Conservation (phyloP, 2,329 filamentous ascomycete genomes). For the Trichoderma aggressivum region DNA sequence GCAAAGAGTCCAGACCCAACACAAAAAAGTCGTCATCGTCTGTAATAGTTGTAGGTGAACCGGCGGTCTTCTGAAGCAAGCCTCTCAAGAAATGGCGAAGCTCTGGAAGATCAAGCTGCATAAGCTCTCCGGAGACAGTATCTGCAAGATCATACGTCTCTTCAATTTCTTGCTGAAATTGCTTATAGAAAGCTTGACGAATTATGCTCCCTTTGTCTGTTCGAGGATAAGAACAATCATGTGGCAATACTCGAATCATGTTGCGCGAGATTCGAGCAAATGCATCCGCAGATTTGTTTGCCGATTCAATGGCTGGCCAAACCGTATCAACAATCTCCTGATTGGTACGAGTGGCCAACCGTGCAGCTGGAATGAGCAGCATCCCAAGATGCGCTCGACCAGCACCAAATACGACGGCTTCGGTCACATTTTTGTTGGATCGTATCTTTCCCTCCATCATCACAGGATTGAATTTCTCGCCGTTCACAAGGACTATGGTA, state of each 20-base stretch:
- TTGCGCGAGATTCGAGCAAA: conserved; percentile 43
- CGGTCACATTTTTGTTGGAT: conserved; percentile 42
- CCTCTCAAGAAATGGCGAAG: not conserved
- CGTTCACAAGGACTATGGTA: conserved; percentile 60
- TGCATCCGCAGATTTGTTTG: conserved; percentile 30
- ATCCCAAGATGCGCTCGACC: conserved; percentile 53
- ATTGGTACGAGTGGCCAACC: conserved; percentile 13
- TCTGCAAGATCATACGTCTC: conserved; percentile 34
- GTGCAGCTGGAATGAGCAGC: conserved; percentile 43
- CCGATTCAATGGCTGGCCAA: conserved; percentile 34
- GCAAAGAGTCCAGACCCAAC: not conserved
- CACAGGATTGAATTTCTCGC: conserved; percentile 66
- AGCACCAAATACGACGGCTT: conserved; percentile 61
- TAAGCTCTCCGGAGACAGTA: conserved; percentile 17
- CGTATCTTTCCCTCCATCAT: conserved; percentile 56
- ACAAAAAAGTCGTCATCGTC: conserved; percentile 4
- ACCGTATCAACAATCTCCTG: conserved; percentile 29
- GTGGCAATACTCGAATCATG: conserved; percentile 48
- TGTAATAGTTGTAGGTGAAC: not conserved
- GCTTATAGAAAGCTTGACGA: conserved; percentile 44
- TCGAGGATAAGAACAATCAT: conserved; percentile 40
- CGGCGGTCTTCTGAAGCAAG: not conserved
- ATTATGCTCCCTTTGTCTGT: conserved; percentile 55
- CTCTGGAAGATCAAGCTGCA: not conserved
- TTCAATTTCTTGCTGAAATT: conserved; percentile 44